phyloP scores from a whole-genome alignment of 345 rosid genomes.

The Ceriops tagal region DNA sequence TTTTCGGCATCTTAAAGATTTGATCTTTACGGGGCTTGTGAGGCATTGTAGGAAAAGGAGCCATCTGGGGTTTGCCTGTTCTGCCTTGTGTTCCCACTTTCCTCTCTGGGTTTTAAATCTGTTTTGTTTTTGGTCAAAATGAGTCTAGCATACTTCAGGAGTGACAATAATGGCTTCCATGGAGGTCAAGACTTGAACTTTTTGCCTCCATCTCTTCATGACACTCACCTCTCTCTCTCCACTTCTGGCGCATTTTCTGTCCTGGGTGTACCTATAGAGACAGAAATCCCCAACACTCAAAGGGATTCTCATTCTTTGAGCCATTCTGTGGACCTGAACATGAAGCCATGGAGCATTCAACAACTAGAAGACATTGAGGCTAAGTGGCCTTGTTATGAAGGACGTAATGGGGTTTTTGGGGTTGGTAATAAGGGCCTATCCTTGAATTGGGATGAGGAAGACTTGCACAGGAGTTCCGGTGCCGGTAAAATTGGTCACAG shows the following conservation, averaged over 20 bases:
- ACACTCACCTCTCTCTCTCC: constrained; percentile 26
- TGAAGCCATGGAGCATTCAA: constrained; percentile 15
- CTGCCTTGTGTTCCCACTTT: neutral
- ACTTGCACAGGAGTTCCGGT: constrained; percentile 15
- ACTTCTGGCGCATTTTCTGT: constrained; percentile 9
- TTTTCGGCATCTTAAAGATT: neutral
- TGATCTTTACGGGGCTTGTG: neutral
- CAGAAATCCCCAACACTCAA: constrained; percentile 19
- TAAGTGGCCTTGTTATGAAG: constrained; percentile 15
- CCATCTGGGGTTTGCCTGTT: neutral
- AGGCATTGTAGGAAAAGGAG: constrained; percentile 10
- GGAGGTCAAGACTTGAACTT: constrained; percentile 28
- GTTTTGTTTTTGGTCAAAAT: constrained; percentile 20
- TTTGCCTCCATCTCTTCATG: constrained; percentile 18
- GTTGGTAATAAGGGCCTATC: constrained; percentile 21
- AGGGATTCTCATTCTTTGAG: constrained; percentile 30
- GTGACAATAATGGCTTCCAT: constrained; percentile 9
- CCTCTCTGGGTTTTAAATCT: neutral
- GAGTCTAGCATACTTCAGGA: constrained; percentile 26
- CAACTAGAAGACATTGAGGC: constrained; percentile 25
- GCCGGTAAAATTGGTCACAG: constrained; percentile 31
- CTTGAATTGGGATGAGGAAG: constrained; percentile 27
- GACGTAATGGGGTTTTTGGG: constrained; percentile 21
- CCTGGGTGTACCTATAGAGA: constrained; percentile 11
- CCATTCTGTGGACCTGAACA: constrained; percentile 24